Evolutionary conservation across 2,329 filamentous ascomycete genomes (phyloP).

Genomic region (Bipolaris bicolor): DNA sequence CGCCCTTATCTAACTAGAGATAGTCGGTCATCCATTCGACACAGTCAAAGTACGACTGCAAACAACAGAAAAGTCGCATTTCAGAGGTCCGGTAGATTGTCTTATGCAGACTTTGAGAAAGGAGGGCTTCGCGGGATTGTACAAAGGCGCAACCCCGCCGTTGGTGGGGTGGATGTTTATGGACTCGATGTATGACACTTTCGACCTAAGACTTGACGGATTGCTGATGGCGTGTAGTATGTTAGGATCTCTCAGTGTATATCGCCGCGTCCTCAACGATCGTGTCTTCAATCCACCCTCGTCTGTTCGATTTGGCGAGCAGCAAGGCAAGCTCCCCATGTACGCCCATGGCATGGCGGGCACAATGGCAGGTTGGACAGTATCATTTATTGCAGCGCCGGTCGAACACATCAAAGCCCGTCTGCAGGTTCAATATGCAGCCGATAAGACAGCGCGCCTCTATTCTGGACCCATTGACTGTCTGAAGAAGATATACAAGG

Average conservation of each 20-base stretch:
- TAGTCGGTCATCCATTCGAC: conserved; percentile 79
- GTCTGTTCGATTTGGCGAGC: conserved; percentile 51
- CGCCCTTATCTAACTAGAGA: conserved; percentile 19
- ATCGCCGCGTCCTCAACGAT: conserved; percentile 82
- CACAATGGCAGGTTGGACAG: conserved; percentile 83
- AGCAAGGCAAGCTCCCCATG: conserved; percentile 66
- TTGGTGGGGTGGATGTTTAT: conserved; percentile 98
- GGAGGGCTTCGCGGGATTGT: conserved; percentile 84
- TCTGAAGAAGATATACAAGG: conserved; percentile 61
- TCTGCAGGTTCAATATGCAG: conserved; percentile 91
- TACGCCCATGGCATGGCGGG: conserved; percentile 88
- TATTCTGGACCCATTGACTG: conserved; percentile 92
- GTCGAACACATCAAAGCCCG: conserved; percentile 95
- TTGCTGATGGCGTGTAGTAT: conserved; percentile 58
- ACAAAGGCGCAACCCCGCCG: conserved; percentile 93
- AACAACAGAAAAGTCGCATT: conserved; percentile 77
- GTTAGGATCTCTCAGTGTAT: conserved; percentile 89
- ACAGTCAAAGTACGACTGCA: conserved; percentile 96
- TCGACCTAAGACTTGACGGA: background rate
- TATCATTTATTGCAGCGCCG: conserved; percentile 89
- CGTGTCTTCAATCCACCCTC: conserved; percentile 71
- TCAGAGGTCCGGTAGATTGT: conserved; percentile 86
- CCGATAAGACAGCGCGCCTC: conserved; percentile 74
- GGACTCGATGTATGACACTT: conserved; percentile 69
- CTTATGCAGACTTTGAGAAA: conserved; percentile 81